A percentile compares a stretch with the other conserved stretches of the same genome.
phyloP scores from a whole-genome alignment of 768 basidiomycete species.

The Goffeauzyma gilvescens region DNA sequence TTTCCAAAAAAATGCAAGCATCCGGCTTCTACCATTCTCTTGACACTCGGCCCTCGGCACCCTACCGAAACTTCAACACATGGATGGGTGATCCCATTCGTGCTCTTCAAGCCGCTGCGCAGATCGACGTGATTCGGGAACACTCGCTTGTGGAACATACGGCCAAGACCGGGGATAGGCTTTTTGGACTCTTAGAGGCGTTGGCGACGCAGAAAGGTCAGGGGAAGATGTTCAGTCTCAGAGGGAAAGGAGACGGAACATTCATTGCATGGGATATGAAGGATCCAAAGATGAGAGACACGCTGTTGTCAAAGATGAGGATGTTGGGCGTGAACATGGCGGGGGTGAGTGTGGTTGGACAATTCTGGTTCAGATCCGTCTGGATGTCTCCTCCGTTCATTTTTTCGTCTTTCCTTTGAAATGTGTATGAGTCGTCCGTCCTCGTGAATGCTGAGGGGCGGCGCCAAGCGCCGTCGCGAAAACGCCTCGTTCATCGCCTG shows the following conservation, averaged over 20 bases:
- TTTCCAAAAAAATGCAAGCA: conserved; percentile 36
- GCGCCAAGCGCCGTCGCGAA: too few relatives aligned
- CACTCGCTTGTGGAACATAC: conserved; percentile 32
- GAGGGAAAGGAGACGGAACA: conserved; percentile 32
- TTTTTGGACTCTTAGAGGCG: conserved; percentile 17
- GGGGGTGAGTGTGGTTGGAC: conserved; percentile 11
- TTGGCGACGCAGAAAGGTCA: conserved; percentile 9
- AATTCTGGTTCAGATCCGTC: too few relatives aligned
- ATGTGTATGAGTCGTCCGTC: background rate
- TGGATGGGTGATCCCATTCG: conserved; percentile 33
- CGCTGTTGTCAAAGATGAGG: conserved; percentile 27
- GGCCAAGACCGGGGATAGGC: conserved; percentile 22
- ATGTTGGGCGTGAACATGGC: conserved; percentile 32
- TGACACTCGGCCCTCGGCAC: conserved; percentile 28
- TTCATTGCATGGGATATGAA: conserved; percentile 34
- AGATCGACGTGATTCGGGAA: conserved; percentile 31
- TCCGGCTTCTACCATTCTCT: conserved; percentile 33
- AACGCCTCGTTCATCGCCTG: too few relatives aligned
- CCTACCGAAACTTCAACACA: conserved; percentile 33
- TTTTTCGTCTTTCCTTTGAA: background rate
- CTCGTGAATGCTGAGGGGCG: background rate
- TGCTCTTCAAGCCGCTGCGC: conserved; percentile 31
- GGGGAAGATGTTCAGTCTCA: conserved; percentile 19
- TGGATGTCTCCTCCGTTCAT: too few relatives aligned
- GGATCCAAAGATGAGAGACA: conserved; percentile 21